phyloP scores from a whole-genome alignment of 305 asterid genomes.

The Plantago coronopus region DNA sequence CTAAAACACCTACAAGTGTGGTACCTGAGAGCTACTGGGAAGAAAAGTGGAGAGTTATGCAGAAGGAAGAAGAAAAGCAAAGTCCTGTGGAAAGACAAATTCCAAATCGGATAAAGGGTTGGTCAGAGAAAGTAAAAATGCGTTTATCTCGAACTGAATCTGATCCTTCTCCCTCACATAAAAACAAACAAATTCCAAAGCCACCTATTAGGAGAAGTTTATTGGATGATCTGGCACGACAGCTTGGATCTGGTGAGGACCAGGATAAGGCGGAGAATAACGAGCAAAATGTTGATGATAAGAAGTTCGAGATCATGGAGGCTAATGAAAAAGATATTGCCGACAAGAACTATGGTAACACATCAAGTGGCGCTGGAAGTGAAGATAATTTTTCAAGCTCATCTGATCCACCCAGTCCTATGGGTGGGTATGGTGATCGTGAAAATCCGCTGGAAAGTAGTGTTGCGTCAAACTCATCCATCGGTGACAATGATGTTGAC shows the following conservation, averaged over 20 bases:
- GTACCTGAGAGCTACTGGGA: constrained; percentile 94
- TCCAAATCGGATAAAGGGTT: constrained; percentile 47
- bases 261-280: constrained; percentile 28
- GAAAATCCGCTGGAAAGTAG: constrained; percentile 59
- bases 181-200: constrained; percentile 36
- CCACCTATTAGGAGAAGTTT: constrained; percentile 66
- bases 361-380: constrained; percentile 35
- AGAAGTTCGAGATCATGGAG: constrained; percentile 31
- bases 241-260: constrained; percentile 59
- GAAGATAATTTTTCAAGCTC: constrained; percentile 46
- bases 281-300: constrained; percentile 28
- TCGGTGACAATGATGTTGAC: constrained; percentile 45
- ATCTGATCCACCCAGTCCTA: constrained; percentile 47
- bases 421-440: constrained; percentile 29
- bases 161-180: constrained; percentile 52
- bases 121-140: constrained; percentile 69
- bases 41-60: constrained; percentile 88
- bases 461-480: constrained; percentile 64
- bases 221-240: constrained; percentile 66
- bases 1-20: constrained; percentile 49
- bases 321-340: constrained; percentile 25
- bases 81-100: constrained; percentile 32
- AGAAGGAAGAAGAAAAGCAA: constrained; percentile 64
- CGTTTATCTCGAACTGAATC: constrained; percentile 67
- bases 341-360: constrained; percentile 29